These are phyloP conservation scores for Purshia tridentata DNA, from an alignment of 306 rosid genomes.

Conservation along the genomic window DNA sequence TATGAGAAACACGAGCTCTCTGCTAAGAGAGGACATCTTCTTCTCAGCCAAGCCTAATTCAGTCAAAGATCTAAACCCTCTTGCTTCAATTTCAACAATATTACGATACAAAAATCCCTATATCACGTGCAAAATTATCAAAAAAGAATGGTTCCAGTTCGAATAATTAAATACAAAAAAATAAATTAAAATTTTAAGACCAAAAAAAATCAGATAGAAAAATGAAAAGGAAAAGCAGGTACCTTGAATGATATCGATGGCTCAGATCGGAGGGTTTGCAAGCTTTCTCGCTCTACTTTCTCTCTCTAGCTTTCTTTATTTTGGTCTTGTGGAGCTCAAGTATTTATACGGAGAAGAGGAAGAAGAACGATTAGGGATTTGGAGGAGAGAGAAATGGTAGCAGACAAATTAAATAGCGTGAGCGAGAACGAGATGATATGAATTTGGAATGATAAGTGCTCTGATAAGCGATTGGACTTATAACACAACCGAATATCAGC, in stretches of 20 bases:
- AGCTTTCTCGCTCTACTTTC: constrained; percentile 64
- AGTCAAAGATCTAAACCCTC: constrained; percentile 47
- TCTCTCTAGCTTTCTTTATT: constrained; percentile 56
- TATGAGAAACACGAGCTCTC: constrained; percentile 97
- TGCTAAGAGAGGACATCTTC: constrained; percentile 95
- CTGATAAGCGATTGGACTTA: rapidly evolving
- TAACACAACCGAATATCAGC: rapidly evolving
- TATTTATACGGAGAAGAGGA: constrained; percentile 59
- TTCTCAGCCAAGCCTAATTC: constrained; percentile 30
- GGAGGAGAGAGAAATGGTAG: constrained; percentile 52
- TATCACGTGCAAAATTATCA: constrained; percentile 20
- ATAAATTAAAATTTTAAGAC: background rate
- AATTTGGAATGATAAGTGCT: constrained; percentile 1
- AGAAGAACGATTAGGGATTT: constrained; percentile 71
- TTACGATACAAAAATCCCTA: constrained; percentile 32
- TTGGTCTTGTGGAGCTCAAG: constrained; percentile 39
- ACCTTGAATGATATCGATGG: constrained; percentile 42
- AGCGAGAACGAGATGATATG: constrained; percentile 45
- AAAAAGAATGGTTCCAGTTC: background rate
- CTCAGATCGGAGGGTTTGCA: constrained; percentile 70
- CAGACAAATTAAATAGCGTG: constrained; percentile 89
- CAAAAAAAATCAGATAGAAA: constrained; percentile 18
- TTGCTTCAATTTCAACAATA: constrained; percentile 59
- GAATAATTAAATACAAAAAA: background rate
- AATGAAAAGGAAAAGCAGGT: constrained; percentile 24